Evolutionary conservation across 2,329 filamentous ascomycete genomes (phyloP).

Genomic region (Daldinia sp.): DNA sequence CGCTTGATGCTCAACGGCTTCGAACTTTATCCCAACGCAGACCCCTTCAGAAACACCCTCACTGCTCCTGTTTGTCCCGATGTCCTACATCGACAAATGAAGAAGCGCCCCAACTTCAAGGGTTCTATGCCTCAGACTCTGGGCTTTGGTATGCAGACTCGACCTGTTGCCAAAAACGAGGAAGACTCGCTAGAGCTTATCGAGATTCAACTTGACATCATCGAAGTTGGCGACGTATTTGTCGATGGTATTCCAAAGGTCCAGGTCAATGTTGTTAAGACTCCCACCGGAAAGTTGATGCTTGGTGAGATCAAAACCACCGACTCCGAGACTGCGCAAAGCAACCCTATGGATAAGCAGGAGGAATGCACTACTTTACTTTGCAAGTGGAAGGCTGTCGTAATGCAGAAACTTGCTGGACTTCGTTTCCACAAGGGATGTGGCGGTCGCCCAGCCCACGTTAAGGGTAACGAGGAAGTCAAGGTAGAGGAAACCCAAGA

Average conservation of each 20-base stretch:
- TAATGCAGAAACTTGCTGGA: constrained; percentile 58
- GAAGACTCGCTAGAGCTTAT: constrained; percentile 66
- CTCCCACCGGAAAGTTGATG: constrained; percentile 65
- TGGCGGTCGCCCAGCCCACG: constrained; percentile 49
- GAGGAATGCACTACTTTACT: constrained; percentile 57
- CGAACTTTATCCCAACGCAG: constrained; percentile 68
- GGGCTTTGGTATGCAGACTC: constrained; percentile 63
- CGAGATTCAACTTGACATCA: constrained; percentile 67
- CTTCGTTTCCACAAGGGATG: constrained; percentile 56
- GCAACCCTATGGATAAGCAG: constrained; percentile 49
- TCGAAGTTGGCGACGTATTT: constrained; percentile 69
- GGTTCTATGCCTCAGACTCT: constrained; percentile 55
- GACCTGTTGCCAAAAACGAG: constrained; percentile 60
- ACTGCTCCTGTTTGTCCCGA: constrained; percentile 61
- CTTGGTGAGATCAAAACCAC: constrained; percentile 63
- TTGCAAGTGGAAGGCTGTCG: constrained; percentile 67
- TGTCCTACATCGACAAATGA: constrained; percentile 42
- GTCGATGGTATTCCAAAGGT: constrained; percentile 67
- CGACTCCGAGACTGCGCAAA: constrained; percentile 46
- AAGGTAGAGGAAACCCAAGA: constrained; percentile 6
- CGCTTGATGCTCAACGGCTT: constrained; percentile 70
- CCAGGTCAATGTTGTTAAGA: constrained; percentile 72
- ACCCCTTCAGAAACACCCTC: constrained; percentile 60
- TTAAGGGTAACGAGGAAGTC: constrained; percentile 12
- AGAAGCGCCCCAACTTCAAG: constrained; percentile 50